Conservation (phyloP, 148 eudicot species). For the Vaccinium darrowii region DNA sequence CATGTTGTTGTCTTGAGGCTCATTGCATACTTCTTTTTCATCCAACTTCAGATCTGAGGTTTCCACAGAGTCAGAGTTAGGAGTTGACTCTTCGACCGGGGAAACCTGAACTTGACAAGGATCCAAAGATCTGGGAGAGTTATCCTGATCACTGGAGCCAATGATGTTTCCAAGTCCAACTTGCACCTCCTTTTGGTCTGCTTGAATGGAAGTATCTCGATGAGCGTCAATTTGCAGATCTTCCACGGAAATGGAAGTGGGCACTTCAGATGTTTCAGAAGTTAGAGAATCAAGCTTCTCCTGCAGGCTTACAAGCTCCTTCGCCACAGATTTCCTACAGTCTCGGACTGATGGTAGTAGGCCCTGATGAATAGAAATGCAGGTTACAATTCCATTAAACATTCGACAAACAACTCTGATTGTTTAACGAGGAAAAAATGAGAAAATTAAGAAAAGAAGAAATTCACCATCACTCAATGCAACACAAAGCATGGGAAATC, state of each 20-base stretch:
- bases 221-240: neutral
- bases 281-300: slow-evolving; percentile 58
- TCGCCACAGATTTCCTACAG: slow-evolving; percentile 57
- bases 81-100: neutral
- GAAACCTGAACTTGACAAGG: neutral
- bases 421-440: neutral
- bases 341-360: slow-evolving; percentile 57
- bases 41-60: neutral
- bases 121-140: neutral
- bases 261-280: slow-evolving; percentile 16
- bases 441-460: neutral
- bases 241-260: neutral
- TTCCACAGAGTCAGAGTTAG: neutral
- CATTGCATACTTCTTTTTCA: slow-evolving; percentile 2
- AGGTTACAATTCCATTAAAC: neutral
- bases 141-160: neutral
- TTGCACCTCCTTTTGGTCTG: neutral
- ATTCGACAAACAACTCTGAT: neutral
- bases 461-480: neutral
- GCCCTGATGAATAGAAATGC: slow-evolving; percentile 38
- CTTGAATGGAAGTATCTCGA: neutral
- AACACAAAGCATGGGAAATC: neutral
- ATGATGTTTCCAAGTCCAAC: neutral
- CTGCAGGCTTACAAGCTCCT: slow-evolving; percentile 61
- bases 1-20: neutral